A percentile compares a stretch with the other conserved stretches of the same genome.
Conservation (phyloP, 768 basidiomycete species). For the Phlebiopsis flavidoalba region DNA sequence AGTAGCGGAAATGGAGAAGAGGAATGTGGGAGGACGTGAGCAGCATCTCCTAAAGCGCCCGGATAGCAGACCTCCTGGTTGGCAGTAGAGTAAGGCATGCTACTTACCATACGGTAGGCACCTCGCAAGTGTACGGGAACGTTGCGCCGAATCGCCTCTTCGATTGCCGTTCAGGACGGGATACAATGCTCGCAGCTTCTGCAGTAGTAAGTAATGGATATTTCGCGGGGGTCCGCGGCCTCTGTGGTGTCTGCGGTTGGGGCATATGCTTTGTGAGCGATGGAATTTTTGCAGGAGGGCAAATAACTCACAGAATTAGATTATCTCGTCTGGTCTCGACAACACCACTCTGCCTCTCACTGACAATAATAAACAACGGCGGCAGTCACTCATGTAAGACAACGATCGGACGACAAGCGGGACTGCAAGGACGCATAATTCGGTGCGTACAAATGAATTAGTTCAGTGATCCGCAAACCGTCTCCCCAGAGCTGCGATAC, state of each 20-base stretch:
- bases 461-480: constrained; percentile 50
- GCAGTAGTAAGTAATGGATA: constrained; percentile 53
- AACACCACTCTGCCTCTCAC: constrained; percentile 91
- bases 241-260: constrained; percentile 71
- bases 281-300: neutral
- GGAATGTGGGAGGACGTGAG: constrained; percentile 68
- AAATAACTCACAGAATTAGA: constrained; percentile 65
- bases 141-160: constrained; percentile 53
- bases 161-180: constrained; percentile 52
- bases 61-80: too few species aligned
- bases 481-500: constrained; percentile 48
- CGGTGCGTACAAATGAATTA: constrained; percentile 83
- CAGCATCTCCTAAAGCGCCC: constrained; percentile 44
- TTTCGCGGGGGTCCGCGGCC: constrained; percentile 75
- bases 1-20: constrained; percentile 72
- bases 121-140: constrained; percentile 85
- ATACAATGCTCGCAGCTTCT: constrained; percentile 44
- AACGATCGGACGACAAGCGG: constrained; percentile 81
- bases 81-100: too few species aligned
- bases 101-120: constrained; percentile 81
- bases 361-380: constrained; percentile 77
- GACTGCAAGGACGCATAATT: constrained; percentile 72
- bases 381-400: constrained; percentile 84
- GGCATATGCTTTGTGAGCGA: neutral
- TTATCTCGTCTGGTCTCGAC: constrained; percentile 90